Base-by-base conservation (phyloP, 2,329 filamentous ascomycete species). In the Endocalyx cinctus region DNA sequence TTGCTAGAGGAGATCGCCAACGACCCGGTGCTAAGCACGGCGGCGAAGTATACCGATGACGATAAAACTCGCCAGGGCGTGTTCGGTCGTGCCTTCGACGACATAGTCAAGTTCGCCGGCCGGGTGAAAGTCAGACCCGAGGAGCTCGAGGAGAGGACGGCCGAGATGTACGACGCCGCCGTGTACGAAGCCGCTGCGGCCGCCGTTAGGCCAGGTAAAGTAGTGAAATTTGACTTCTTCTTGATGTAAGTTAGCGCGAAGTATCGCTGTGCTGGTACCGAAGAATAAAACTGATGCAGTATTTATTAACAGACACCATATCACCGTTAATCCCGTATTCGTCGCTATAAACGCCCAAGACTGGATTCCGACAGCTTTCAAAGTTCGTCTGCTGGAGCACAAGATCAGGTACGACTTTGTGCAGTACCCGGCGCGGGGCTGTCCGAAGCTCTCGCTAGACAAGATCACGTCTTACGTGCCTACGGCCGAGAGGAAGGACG, bases 201-300 rank as follows among this genome's bases (percentile, higher is more conserved):
- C 1, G 77, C 86, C 0, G 74, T 85, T 46, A 66, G 74, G 18
- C 75, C 76, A 0, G 67, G 69, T 2, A 84, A 88, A 54, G 58
- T 69, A 15, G 67, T 82, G 31, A 88, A 84, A 54, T 79, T 87
- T 54, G 89, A 95, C 55, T 96, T 96, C 57, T 92, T 82, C 65
- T 45, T 78, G 35, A 73, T 76, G 73, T 70, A 46, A 58, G 70
- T 49, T 11, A 7, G 41, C 31, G 11, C 13, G 3, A 8, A 4
- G 11, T 10, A 10, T 25, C 6, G 25, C 12, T 3, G 5, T 10
- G 19, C 18, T 16, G n/a, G 15, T 22, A 19, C 14, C 20, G 15
- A 14, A 5, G 26, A 15, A 30, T 6, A 10, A 10, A 11, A 23
- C 14, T 23, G 20, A 11, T 14, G 13, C 18, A 20, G 12, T 14